Base-by-base conservation (phyloP, 805 yeast species). In the Kodamaea hsintzibuensis region DNA sequence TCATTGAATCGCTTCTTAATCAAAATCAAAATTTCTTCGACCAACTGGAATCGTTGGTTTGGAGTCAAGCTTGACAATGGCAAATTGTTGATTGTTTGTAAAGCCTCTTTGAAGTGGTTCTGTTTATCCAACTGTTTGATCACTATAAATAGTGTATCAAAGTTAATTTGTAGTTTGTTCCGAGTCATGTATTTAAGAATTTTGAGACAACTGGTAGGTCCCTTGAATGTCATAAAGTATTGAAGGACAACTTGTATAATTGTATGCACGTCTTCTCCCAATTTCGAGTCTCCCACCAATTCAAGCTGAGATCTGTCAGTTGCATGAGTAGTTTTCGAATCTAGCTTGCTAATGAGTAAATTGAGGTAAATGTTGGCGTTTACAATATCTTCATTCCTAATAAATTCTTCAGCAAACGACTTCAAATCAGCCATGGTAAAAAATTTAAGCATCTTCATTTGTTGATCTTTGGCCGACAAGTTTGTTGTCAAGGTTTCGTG, bases 211-310 rank as follows among this genome's bases (percentile, higher is more conserved):
- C 64, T 62, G 25, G 66, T 62, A 0, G 73, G 63, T 1, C 77
- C 76, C 52, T 71, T 74, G 58, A 73, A 74, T 3, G 63, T 60
- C 74, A 74, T 73, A 10, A 72, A 62, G 51, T 74, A 69, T 30
- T 61, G 55, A 30, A 74, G 58, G n/a, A 72, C 60, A 3, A 65
- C 58, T 25, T 63, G 61, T 1, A 74, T 58, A 3, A 76, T 63
- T 1, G 62, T 55, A 49, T 66, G 71, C 1, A 69, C 56, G 51
- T 70, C 68, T 10, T 60, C 59, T 1, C 47, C 25, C 9, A 68
- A 45, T 7, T 57, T 37, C 2, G 64, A 50, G 47, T 68, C 65
- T 12, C 54, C 57, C 6, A 22, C 25, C 25, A 22, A 22, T 16
- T 56, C 56, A 2, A 48, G n/a, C 27, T 22, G 14, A 25, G n/a